phyloP scores from a whole-genome alignment of 2,329 filamentous ascomycete genomes.

The Fusarium torreyae region DNA sequence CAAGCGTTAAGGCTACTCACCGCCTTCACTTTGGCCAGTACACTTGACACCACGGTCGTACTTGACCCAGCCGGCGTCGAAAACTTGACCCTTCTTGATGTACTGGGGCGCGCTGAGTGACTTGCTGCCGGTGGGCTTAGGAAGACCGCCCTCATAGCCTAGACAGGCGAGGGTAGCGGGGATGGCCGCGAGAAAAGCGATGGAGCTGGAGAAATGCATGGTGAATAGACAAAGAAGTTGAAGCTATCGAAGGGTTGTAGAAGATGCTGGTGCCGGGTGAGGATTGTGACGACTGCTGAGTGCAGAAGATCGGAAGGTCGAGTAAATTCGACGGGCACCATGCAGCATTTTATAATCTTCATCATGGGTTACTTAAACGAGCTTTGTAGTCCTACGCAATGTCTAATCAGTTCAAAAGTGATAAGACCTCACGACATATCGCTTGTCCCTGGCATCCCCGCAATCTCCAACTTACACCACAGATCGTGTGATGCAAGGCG shows the following conservation, averaged over 20 bases:
- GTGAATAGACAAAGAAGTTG: neutral
- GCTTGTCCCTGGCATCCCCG: neutral
- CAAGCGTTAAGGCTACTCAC: constrained; percentile 41
- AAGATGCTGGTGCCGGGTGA: neutral
- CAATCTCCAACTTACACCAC: neutral
- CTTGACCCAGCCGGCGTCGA: constrained; percentile 53
- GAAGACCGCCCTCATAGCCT: constrained; percentile 51
- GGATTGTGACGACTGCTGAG: neutral
- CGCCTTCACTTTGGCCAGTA: constrained; percentile 60
- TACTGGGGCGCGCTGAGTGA: constrained; percentile 50
- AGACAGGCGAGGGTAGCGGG: constrained; percentile 53
- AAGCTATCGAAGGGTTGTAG: too few species aligned
- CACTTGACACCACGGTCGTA: constrained; percentile 61
- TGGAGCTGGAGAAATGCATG: constrained; percentile 31
- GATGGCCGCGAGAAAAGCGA: constrained; percentile 37
- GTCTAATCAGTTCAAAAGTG: neutral
- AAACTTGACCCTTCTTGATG: constrained; percentile 48
- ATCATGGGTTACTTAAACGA: fast-evolving
- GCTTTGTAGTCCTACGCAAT: neutral
- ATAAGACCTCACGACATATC: too few species aligned
- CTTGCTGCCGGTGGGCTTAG: constrained; percentile 49
- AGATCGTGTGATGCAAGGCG: neutral
- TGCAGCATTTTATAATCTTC: constrained; percentile 7
- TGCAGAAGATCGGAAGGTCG: neutral
- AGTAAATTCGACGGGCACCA: neutral